Evolutionary conservation across 1,284 basidiomycete genomes (phyloP), one percentile per base, ranked within the genome.

Genomic region (Boletus smithii): DNA sequence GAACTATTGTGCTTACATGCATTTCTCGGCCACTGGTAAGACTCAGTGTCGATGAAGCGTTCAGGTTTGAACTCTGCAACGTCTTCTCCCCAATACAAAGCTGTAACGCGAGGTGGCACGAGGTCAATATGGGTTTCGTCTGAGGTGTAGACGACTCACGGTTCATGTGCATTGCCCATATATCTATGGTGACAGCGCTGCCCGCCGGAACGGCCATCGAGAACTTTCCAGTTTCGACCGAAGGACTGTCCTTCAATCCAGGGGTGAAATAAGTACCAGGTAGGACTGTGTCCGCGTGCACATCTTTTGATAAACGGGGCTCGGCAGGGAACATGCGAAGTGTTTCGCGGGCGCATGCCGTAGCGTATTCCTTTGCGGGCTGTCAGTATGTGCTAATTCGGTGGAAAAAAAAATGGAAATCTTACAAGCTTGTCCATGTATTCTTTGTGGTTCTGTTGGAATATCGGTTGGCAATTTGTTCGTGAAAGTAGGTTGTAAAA

Each of bases 31-130:
- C 71, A 73, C 18, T 61, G 57, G 35, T 69, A 69, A 2, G 61
- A 54, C 10, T 57, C 57, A 0, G 61, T 68, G 37, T 75, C 73
- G 24, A 79, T 62, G 65, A 77, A 79, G 0, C 75, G 69, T 46
- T 79, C 74, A 1, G 72, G 74, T 27, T 60, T 69, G 61, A 73
- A 76, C 22, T 66, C 61, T 22, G 63, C 59, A 0, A 63, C 65
- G 40, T 80, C 77, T 3, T 50, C 40, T 13, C 77, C 75, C 71
- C 73, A 80, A 24, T 65, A 56, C 22, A 71, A 33, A 10, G 67
- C 67, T 68, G 39, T 11, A 8, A 42, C 14, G 27, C 27, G 27
- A 6, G 9, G 24, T 14, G 14, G 26, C 8, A 32, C 16, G 11
- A 35, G 27, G 23, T 3, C 22, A 7, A 1, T 20, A 26, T 6